Evolutionary conservation across 352 stramenopile species (phyloP), one percentile per base, ranked within the genome.

Genomic region (Plasmopara halstedii): DNA sequence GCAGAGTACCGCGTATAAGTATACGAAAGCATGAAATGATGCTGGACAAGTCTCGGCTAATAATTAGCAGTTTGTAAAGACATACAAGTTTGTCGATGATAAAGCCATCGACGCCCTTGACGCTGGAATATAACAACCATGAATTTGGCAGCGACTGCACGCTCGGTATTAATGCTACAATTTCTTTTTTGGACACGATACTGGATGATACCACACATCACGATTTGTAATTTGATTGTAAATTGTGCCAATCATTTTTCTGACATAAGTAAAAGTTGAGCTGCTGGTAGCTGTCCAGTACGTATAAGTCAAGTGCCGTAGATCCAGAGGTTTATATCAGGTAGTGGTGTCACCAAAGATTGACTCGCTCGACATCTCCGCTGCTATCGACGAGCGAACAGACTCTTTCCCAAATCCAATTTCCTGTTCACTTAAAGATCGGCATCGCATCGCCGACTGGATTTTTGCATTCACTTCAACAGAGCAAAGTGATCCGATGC

Each of bases 351-450:
- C 73, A 9, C 70, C 70, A 40, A 85, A 77, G 8, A 82, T 60
- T 2, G 60, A 56, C 22, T 82, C 73, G 31, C 70, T 82, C 25
- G 56, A 81, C 55, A 83, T 73, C 25, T 85, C 70, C 1, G 57
- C 55, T 14, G 67, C 73, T 20, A 83, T 58, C 4, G 65, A 25
- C n/a, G 70, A 85, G 7, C 64, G 57, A 1, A 85, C 67, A 2
- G 62, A 46, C 22, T 85, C 67, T 6, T 49, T 29, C 69, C 70
- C 82, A 8, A 82, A 47, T 6, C 67, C 53, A 5, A 60, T 41
- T 10, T 46, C 50, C 5, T 29, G 43, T 22, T 60, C 56, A 0
- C 59, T 26, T 29, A 34, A 29, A 17, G 25, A 39, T 33, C 20
- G 44, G 32, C 56, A 53, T 21, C 56, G 56, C 44, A 78, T 72